These are phyloP conservation scores for Leptosphaerulina australis DNA, from an alignment of 2,329 filamentous ascomycete genomes.

Conservation along the genomic window DNA sequence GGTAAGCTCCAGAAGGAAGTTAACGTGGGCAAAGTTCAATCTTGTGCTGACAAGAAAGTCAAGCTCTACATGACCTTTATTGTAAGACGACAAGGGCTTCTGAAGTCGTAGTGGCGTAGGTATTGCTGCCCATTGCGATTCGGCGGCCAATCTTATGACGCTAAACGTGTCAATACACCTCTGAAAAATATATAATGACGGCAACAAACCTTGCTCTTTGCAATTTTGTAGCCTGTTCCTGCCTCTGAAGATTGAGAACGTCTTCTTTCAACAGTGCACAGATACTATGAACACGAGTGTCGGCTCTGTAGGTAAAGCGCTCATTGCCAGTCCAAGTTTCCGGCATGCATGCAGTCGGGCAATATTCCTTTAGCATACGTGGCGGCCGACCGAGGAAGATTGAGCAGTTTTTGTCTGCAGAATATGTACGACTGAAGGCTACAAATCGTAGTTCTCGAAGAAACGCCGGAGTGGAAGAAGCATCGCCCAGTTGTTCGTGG, in stretches of 20 bases:
- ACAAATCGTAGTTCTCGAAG: conserved; percentile 50
- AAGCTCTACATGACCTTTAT: conserved; percentile 27
- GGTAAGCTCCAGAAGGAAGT: conserved; percentile 38
- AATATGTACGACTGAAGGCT: conserved; percentile 53
- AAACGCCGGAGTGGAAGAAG: conserved; percentile 45
- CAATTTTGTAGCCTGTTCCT: neutral
- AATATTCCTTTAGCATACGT: conserved; percentile 44
- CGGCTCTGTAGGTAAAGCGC: neutral
- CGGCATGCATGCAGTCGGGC: neutral
- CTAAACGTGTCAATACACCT: too few species aligned
- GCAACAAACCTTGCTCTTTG: neutral
- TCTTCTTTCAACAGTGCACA: conserved; percentile 35
- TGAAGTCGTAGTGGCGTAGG: neutral
- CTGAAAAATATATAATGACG: too few species aligned
- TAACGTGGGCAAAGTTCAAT: conserved; percentile 44
- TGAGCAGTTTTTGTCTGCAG: conserved; percentile 56
- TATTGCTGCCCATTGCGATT: neutral
- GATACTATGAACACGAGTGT: conserved; percentile 44
- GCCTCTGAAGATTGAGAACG: conserved; percentile 4
- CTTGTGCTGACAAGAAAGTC: conserved; percentile 43
- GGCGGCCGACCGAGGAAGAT: conserved; percentile 60
- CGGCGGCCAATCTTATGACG: neutral
- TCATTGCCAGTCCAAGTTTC: neutral
- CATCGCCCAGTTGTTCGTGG: conserved; percentile 51
- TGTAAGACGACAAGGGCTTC: neutral